Evolutionary conservation across 148 eudicot species (phyloP).

Genomic region (Fagopyrum homotropicum): DNA sequence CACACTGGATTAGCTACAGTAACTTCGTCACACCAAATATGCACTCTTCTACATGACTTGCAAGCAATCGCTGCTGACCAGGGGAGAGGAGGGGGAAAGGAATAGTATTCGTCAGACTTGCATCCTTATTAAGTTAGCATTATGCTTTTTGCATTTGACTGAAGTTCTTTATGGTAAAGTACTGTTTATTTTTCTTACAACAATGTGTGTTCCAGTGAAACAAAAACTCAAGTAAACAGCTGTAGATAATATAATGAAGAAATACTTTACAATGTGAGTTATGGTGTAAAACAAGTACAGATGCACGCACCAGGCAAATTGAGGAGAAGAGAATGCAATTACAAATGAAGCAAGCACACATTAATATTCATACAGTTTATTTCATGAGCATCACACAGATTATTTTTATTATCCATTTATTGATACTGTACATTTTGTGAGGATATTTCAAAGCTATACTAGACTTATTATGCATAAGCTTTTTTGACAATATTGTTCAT

Average conservation of each 20-base stretch:
- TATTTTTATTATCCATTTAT: background rate
- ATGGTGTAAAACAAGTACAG: background rate
- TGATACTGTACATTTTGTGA: background rate
- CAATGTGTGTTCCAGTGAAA: background rate
- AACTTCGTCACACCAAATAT: background rate
- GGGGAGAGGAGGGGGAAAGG: background rate
- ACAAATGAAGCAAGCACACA: background rate
- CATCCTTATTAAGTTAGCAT: background rate
- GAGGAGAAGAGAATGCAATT: background rate
- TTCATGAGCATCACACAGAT: background rate
- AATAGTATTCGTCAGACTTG: background rate
- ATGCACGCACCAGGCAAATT: background rate
- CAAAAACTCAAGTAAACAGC: background rate
- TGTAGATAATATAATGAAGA: background rate
- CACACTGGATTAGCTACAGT: background rate
- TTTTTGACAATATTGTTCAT: background rate
- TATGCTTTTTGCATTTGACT: background rate
- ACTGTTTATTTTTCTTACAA: background rate
- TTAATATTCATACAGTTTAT: background rate
- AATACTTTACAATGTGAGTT: background rate
- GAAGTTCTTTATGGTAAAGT: background rate
- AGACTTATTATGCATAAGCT: background rate
- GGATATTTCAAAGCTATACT: background rate
- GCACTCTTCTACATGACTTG: background rate
- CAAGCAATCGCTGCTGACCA: background rate